These are phyloP conservation scores for Camellia lanceoleosa DNA, from an alignment of 148 eudicot species.

Conservation along the genomic window DNA sequence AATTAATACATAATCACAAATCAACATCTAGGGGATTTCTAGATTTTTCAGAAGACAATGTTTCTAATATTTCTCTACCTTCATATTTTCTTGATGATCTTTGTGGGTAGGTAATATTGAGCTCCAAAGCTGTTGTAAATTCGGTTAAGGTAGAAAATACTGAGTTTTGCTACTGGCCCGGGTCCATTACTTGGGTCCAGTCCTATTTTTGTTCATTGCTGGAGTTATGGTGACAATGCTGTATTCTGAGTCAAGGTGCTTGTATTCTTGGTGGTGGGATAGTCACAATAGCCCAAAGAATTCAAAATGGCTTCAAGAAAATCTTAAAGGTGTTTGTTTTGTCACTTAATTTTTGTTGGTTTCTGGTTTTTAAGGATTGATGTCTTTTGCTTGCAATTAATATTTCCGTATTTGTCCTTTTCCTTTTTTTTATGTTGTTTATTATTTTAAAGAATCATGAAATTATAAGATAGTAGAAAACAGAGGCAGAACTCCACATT, in stretches of 20 bases:
- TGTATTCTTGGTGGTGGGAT: slow-evolving; percentile 79
- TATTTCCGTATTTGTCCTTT: background rate
- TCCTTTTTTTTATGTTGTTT: background rate
- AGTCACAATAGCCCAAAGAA: slow-evolving; percentile 57
- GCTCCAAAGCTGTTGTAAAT: slow-evolving; percentile 5
- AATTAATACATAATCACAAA: too few relatives aligned
- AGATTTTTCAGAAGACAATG: too few relatives aligned
- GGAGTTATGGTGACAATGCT: slow-evolving; percentile 45
- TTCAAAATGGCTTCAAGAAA: slow-evolving; percentile 69
- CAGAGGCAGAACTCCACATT: background rate
- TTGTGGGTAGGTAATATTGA: slow-evolving; percentile 7
- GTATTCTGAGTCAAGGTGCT: slow-evolving; percentile 52
- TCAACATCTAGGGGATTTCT: too few relatives aligned
- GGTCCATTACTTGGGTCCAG: slow-evolving; percentile 26
- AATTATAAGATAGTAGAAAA: background rate
- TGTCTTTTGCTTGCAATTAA: background rate
- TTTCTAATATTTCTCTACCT: slow-evolving; percentile 8
- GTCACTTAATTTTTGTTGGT: too few relatives aligned
- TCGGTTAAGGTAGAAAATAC: background rate
- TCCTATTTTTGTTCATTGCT: slow-evolving; percentile 31
- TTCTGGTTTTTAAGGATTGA: background rate
- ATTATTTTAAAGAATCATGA: background rate
- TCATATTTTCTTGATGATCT: background rate
- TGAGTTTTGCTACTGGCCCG: slow-evolving; percentile 41
- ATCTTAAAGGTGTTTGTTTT: slow-evolving; percentile 45